Evolutionary conservation across 257 asterid genomes (phyloP).

Genomic region (Ilex asprella): DNA sequence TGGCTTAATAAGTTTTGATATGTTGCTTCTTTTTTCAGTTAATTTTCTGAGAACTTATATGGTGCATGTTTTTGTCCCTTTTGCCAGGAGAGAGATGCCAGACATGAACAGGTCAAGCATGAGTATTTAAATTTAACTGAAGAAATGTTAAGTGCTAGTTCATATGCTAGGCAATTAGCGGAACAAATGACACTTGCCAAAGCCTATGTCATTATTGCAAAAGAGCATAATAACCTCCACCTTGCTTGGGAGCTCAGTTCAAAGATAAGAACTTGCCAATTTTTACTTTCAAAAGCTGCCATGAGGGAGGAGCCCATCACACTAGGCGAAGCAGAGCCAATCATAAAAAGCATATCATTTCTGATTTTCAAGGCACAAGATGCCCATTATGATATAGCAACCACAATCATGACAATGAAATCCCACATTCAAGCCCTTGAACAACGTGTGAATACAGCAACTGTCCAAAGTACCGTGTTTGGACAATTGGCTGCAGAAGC

Average conservation of each 20-base stretch:
- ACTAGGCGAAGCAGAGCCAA: conserved; percentile 72
- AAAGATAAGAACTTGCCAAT: conserved; percentile 65
- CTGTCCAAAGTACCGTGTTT: conserved; percentile 55
- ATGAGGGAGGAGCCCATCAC: conserved; percentile 66
- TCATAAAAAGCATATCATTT: conserved; percentile 69
- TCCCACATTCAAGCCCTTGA: conserved; percentile 79
- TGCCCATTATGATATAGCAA: conserved; percentile 81
- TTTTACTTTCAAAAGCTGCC: conserved; percentile 78
- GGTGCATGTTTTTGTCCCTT: not conserved
- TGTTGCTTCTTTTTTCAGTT: not conserved
- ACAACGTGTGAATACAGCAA: conserved; percentile 65
- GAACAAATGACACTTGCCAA: conserved; percentile 90
- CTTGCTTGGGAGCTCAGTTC: conserved; percentile 89
- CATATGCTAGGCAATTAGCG: conserved; percentile 77
- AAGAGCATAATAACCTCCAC: conserved; percentile 74
- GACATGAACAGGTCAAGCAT: conserved; percentile 35
- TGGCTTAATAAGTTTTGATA: not conserved
- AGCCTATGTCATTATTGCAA: conserved; percentile 78
- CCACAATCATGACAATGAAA: conserved; percentile 77
- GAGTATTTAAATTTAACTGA: conserved; percentile 50
- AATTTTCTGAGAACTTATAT: not conserved
- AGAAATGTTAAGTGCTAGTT: conserved; percentile 49
- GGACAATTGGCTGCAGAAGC: conserved; percentile 76
- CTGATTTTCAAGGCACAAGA: conserved; percentile 75
- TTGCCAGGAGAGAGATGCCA: conserved; percentile 51